Evolutionary conservation across 352 stramenopile genomes (phyloP), one percentile per base, ranked within the genome.

Genomic region (Phytophthora boehmeriae): DNA sequence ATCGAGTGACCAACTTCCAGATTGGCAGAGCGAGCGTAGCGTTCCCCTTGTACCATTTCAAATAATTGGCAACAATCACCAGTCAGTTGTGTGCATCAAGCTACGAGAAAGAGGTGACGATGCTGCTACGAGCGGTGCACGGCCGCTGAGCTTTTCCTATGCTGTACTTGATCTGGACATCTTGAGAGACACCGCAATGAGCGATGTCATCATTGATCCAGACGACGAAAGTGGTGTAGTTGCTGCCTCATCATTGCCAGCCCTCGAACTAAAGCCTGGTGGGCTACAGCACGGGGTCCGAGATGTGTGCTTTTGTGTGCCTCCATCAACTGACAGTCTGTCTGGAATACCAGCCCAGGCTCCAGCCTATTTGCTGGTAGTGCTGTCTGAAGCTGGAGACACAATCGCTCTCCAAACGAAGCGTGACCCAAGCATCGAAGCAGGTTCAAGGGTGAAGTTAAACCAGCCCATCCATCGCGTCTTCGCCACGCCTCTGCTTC

Each of bases 21-120:
- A 78, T 22, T 93, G 79, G 75, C 83, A 79, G 52, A 90, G 74
- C 44, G 78, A 85, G 39, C 66, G 78, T n/a, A 69, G 68, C 6
- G 59, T 77, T 9, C 36, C 70, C 19, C 71, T 92, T 1, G 23
- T 83, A 13, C 83, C 80, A 10, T 89, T 83, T 57, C 67, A 74
- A 55, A 25, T 89, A 4, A 47, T 76, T 6, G 51, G 39, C 11
- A 90, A 74, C 48, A 56, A 71, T 16, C 41, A 62, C 8, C 77
- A 89, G 53, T 79, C 75, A 0, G 65, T 59, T 11, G 28, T 84
- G 23, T 90, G 77, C 17, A 56, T 92, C 10, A 84, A 85, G 49
- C 72, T 90, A 3, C 46, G 53, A 3, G 76, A 89, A 22, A 66
- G 58, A 47, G 60, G 47, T 25, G 50, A 70, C 19, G 43, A 59